Conservation (phyloP, 2,329 filamentous ascomycete species). For the Aspergillus ochraceoroseus region DNA sequence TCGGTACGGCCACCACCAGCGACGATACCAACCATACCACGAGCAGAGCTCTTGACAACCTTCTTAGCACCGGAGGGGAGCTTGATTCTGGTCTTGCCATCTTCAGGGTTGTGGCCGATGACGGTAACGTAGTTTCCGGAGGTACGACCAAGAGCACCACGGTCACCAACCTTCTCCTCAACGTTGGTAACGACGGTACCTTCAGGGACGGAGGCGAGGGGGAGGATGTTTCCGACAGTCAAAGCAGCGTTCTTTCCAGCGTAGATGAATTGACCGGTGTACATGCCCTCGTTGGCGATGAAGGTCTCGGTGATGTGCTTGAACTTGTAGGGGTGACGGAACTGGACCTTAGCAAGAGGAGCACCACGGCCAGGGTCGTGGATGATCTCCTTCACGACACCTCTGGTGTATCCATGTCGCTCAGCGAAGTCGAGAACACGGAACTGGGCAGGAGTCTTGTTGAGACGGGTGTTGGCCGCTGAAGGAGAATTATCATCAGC, state of each 20-base stretch:
- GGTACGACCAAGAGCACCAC: constrained; percentile 90
- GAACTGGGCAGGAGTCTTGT: constrained; percentile 95
- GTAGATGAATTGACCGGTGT: constrained; percentile 99
- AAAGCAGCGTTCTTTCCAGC: constrained; percentile 97
- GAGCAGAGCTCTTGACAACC: constrained; percentile 83
- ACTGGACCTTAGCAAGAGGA: constrained; percentile 91
- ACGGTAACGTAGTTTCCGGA: constrained; percentile 99
- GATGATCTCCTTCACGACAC: constrained; percentile 98
- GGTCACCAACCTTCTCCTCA: constrained; percentile 97
- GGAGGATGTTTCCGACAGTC: constrained; percentile 96
- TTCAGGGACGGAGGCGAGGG: constrained; percentile 89
- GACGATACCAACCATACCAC: constrained; percentile 99
- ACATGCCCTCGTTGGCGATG: constrained; percentile 99
- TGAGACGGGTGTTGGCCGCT: constrained; percentile 82
- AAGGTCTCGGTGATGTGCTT: constrained; percentile 98
- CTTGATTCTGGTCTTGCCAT: constrained; percentile 99
- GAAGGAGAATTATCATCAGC: constrained; percentile 35
- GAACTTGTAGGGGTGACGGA: constrained; percentile 98
- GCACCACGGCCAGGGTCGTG: constrained; percentile 98
- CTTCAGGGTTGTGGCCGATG: constrained; percentile 94
- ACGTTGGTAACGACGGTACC: constrained; percentile 99
- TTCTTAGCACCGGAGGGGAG: constrained; percentile 99
- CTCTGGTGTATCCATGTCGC: constrained; percentile 95
- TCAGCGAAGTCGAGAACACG: constrained; percentile 93
- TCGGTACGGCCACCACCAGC: constrained; percentile 99